Conservation (phyloP, 1,284 basidiomycete genomes). For the Singerocomus inundabilis region DNA sequence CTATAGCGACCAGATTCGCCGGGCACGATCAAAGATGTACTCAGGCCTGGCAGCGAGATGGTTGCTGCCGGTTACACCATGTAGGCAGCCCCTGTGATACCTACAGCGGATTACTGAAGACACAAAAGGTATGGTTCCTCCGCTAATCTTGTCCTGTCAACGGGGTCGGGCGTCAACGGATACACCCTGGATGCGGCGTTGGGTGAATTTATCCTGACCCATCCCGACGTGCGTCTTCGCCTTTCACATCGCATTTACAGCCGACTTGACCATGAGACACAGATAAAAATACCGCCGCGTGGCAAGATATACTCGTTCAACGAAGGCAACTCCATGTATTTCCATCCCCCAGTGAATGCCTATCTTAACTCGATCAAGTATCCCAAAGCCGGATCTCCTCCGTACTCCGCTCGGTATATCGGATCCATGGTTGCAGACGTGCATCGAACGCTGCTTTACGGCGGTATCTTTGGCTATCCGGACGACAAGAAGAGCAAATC, state of each 20-base stretch:
- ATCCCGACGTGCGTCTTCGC: slow-evolving; percentile 73
- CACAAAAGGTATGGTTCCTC: slow-evolving; percentile 91
- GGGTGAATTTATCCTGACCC: slow-evolving; percentile 99
- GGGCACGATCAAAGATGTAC: slow-evolving; percentile 83
- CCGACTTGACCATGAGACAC: slow-evolving; percentile 9
- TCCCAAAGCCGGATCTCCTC: slow-evolving; percentile 77
- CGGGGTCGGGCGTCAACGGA: slow-evolving; percentile 95
- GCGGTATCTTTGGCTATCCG: slow-evolving; percentile 98
- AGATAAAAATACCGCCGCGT: slow-evolving; percentile 90
- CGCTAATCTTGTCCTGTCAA: slow-evolving; percentile 94
- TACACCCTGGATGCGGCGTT: slow-evolving; percentile 96
- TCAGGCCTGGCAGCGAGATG: slow-evolving; percentile 95
- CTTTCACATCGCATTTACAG: background rate
- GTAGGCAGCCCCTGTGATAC: slow-evolving; percentile 44
- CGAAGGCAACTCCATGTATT: slow-evolving; percentile 96
- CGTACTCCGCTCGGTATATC: slow-evolving; percentile 94
- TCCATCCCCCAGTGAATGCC: slow-evolving; percentile 80
- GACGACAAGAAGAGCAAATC: slow-evolving; percentile 97
- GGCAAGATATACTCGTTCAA: slow-evolving; percentile 99
- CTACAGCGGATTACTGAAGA: slow-evolving; percentile 11
- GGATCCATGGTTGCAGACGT: slow-evolving; percentile 99
- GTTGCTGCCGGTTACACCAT: slow-evolving; percentile 97
- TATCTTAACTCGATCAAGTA: slow-evolving; percentile 97
- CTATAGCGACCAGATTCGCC: slow-evolving; percentile 69
- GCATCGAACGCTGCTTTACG: slow-evolving; percentile 95